Base-by-base conservation (phyloP, 495 filamentous ascomycete genomes). In the Penicillium robsamsonii region DNA sequence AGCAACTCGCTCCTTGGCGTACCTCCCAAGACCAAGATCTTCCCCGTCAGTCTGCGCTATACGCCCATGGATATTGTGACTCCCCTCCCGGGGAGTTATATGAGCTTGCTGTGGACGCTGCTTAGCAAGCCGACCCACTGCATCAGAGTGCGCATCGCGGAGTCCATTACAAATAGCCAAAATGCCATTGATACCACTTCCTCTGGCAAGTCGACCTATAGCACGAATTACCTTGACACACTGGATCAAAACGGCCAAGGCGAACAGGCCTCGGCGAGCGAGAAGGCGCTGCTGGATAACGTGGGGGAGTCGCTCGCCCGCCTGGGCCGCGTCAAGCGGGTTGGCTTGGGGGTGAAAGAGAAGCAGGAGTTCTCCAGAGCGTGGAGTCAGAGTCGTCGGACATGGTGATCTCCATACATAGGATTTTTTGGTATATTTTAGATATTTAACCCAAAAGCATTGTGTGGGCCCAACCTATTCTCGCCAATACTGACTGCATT, bases 31-130 rank as follows among this genome's bases (percentile, higher is more conserved):
- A 82, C 81, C 4, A 85, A 84, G 65, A 89, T 99, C 58, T 97
- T 93, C 74, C 93, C 94, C 9, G 79, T 97, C 46, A 94, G 85
- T 66, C 72, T 99, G 54, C 83, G 91, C 8, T 97, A 97, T 66
- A 89, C 90, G 0, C 87, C 91, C 0, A 79, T 85, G 7, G 95
- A 99, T 64, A 83, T 97, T 42, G 92, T 92, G 17, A 97, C 95
- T 1, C 95, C 94, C 0, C 70, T 97, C 0, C 94, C 95, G 0
- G 84, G 85, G 0, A 66, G 60, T 10, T 91, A 87, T 65, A 24
- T 79, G 3, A 70, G 72, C 8, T 94, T 96, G 62, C 63, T 96
- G 7, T 99, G 92, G 90, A 88, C 83, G 29, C 75, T 97, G 40
- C 81, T 95, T n/a, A 87, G 87, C 54, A 80, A 83, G 40, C 90